These are phyloP conservation scores for Penicillium pulvis DNA, from an alignment of 495 filamentous ascomycete species.

Conservation along the genomic window DNA sequence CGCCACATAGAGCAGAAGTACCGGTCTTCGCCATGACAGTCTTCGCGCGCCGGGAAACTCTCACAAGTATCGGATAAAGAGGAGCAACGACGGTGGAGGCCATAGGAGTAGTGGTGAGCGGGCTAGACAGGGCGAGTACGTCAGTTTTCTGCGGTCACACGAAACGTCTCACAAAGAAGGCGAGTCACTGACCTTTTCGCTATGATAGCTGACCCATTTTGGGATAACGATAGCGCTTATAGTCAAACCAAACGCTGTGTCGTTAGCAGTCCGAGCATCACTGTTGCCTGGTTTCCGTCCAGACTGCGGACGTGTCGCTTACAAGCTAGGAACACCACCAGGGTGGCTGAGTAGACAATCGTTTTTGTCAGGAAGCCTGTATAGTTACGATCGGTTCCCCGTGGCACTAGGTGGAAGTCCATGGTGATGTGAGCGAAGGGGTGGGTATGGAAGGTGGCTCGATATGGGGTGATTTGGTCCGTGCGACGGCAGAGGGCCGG, in stretches of 20 bases:
- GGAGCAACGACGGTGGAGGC: constrained; percentile 79
- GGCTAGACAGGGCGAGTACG: constrained; percentile 24
- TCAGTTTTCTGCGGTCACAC: constrained; percentile 1
- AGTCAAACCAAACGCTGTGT: constrained; percentile 73
- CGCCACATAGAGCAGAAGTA: constrained; percentile 94
- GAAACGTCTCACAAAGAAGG: neutral
- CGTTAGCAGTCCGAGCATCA: neutral
- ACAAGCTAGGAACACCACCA: constrained; percentile 64
- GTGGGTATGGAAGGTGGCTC: neutral
- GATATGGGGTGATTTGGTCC: constrained; percentile 6
- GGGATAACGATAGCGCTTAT: constrained; percentile 73
- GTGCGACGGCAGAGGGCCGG: constrained; percentile 9
- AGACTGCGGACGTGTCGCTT: constrained; percentile 26
- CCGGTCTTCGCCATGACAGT: constrained; percentile 68
- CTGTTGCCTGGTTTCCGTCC: constrained; percentile 2
- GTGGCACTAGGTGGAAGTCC: constrained; percentile 48
- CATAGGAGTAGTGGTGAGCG: constrained; percentile 65
- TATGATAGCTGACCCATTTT: constrained; percentile 77
- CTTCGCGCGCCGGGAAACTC: constrained; percentile 60
- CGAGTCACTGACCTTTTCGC: constrained; percentile 49
- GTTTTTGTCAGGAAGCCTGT: constrained; percentile 52
- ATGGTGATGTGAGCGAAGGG: constrained; percentile 24
- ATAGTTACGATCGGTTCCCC: constrained; percentile 47
- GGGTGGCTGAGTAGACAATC: constrained; percentile 59
- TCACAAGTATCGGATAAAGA: constrained; percentile 59